These are phyloP conservation scores for Eucalyptus tenuipes DNA, from an alignment of 345 rosid genomes.

Conservation along the genomic window DNA sequence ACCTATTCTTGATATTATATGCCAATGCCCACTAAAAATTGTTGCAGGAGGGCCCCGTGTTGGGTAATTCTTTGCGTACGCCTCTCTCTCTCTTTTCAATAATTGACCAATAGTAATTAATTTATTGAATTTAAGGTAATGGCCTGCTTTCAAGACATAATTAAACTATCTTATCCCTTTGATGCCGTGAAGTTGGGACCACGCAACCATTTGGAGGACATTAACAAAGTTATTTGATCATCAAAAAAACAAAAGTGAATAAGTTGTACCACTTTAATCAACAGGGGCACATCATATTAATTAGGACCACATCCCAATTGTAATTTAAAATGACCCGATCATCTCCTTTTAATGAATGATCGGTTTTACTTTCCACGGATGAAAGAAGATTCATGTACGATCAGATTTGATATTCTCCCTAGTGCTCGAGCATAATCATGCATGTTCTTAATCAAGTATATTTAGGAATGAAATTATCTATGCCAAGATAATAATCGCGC, in stretches of 20 bases:
- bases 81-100: not conserved
- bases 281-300: not conserved
- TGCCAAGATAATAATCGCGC: not conserved
- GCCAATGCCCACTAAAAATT: not conserved
- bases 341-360: not conserved
- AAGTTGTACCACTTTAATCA: not conserved
- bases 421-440: not conserved
- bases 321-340: not conserved
- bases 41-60: not conserved
- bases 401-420: not conserved
- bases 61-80: not conserved
- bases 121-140: not conserved
- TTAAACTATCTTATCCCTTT: not conserved
- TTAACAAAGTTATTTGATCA: not conserved
- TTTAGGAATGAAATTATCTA: not conserved
- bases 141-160: not conserved
- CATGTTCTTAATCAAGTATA: not conserved
- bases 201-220: not conserved
- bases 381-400: not conserved
- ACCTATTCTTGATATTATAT: not conserved
- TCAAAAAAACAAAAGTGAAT: not conserved
- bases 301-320: not conserved
- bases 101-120: not conserved
- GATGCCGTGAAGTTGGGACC: not conserved
- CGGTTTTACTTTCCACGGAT: not conserved